phyloP scores from a whole-genome alignment of 1,284 basidiomycete species.

The Exobasidium cylindrosporum region DNA sequence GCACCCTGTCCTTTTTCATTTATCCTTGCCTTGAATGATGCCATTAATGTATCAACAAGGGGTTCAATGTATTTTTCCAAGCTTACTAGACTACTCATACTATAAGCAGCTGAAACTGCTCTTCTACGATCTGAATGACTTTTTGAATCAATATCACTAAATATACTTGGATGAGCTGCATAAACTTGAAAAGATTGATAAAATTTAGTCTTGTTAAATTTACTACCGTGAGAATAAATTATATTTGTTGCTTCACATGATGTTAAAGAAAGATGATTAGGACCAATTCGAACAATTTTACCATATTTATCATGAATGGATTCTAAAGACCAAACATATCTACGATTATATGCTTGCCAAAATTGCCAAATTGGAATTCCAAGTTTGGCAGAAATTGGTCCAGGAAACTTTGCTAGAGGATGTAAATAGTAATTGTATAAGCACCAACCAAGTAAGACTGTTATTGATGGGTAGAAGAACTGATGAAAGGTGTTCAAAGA shows the following conservation, averaged over 20 bases:
- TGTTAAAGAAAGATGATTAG: constrained; percentile 37
- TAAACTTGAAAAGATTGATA: constrained; percentile 34
- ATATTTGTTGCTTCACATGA: constrained; percentile 31
- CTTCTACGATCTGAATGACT: constrained; percentile 33
- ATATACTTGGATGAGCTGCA: constrained; percentile 34
- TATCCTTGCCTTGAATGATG: constrained; percentile 19
- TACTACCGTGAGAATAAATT: constrained; percentile 38
- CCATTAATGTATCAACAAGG: constrained; percentile 26
- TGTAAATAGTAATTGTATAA: constrained; percentile 27
- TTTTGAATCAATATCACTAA: constrained; percentile 40
- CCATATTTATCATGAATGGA: constrained; percentile 29
- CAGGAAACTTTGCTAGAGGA: constrained; percentile 31
- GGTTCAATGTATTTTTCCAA: constrained; percentile 43
- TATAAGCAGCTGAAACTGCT: constrained; percentile 39
- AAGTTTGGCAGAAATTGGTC: constrained; percentile 28
- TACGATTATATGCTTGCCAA: constrained; percentile 26
- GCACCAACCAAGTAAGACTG: not conserved
- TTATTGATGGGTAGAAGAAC: not conserved
- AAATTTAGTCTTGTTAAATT: constrained; percentile 36
- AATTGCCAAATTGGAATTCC: constrained; percentile 38
- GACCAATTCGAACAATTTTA: constrained; percentile 37
- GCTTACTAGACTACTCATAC: constrained; percentile 35
- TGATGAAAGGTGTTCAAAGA: not conserved
- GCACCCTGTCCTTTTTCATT: constrained; percentile 14
- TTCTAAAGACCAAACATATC: constrained; percentile 30